These are phyloP conservation scores for Talaromyces sp. DNA, from an alignment of 2,329 filamentous ascomycete genomes.

Conservation along the genomic window DNA sequence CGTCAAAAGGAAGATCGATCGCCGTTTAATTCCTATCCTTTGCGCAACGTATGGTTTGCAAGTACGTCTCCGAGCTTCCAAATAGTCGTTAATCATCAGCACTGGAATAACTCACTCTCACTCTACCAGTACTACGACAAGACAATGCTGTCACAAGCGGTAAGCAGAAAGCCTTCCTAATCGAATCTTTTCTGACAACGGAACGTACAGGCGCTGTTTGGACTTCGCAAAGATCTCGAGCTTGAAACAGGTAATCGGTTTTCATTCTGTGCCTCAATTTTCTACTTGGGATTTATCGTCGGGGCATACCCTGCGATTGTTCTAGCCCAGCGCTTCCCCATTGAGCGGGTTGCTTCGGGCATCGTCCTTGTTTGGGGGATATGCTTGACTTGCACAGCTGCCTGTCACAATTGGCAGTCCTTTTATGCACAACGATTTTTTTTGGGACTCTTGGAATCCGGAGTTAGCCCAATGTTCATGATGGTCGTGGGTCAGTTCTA, in stretches of 20 bases:
- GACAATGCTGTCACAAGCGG: conserved; percentile 51
- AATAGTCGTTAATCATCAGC: not conserved
- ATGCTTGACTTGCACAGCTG: conserved; percentile 26
- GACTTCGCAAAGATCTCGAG: conserved; percentile 36
- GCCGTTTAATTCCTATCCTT: conserved; percentile 42
- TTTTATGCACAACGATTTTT: conserved; percentile 49
- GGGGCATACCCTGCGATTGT: conserved; percentile 42
- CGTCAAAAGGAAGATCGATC: conserved; percentile 39
- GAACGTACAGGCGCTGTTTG: conserved; percentile 25
- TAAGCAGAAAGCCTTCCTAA: conserved; percentile 15
- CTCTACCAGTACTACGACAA: conserved; percentile 46
- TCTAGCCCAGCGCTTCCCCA: conserved; percentile 42
- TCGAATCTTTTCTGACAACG: not conserved
- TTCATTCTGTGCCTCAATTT: conserved; percentile 41
- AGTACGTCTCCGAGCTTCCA: not conserved
- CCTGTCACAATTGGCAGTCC: conserved; percentile 31
- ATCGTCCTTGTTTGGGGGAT: not conserved
- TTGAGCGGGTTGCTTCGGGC: conserved; percentile 40
- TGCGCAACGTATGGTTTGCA: conserved; percentile 40
- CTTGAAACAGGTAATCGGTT: conserved; percentile 40
- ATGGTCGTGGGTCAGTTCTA: conserved; percentile 41
- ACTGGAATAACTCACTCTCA: not conserved
- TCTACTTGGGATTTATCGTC: conserved; percentile 47
- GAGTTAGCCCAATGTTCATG: conserved; percentile 55
- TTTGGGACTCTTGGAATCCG: conserved; percentile 51